A percentile compares a stretch with the other conserved stretches of the same genome.
Conservation (phyloP, 2,329 filamentous ascomycete species). For the Scytalidium lignicola region DNA sequence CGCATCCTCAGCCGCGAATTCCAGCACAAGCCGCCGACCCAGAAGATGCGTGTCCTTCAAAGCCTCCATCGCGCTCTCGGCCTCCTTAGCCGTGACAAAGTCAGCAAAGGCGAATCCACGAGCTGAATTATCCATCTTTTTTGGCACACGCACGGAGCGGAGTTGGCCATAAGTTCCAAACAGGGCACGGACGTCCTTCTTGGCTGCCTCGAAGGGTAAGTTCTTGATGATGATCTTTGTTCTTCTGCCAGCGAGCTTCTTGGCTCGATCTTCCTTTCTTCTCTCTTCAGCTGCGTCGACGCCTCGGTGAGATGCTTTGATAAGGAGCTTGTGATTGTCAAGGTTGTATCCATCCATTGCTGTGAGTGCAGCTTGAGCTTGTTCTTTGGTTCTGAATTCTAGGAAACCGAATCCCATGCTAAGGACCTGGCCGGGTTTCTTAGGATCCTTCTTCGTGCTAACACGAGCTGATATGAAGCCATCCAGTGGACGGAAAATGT, state of each 20-base stretch:
- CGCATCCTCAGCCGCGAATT: constrained; percentile 84
- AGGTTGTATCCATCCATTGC: constrained; percentile 86
- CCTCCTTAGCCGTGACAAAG: constrained; percentile 87
- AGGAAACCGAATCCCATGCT: constrained; percentile 98
- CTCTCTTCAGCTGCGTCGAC: constrained; percentile 84
- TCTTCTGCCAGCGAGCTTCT: constrained; percentile 68
- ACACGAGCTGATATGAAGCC: constrained; percentile 87
- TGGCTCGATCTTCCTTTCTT: constrained; percentile 74
- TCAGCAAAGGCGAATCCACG: constrained; percentile 97
- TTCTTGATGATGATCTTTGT: constrained; percentile 99
- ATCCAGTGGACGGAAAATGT: constrained; percentile 74
- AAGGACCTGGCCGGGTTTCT: constrained; percentile 77
- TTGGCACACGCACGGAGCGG: constrained; percentile 85
- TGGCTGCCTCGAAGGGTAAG: constrained; percentile 89
- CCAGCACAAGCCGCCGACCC: constrained; percentile 81
- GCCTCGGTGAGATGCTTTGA: constrained; percentile 83
- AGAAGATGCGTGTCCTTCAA: constrained; percentile 90
- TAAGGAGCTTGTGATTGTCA: constrained; percentile 79
- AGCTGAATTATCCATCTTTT: constrained; percentile 85
- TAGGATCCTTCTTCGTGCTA: constrained; percentile 91
- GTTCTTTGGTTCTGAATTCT: constrained; percentile 73
- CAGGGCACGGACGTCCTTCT: constrained; percentile 83
- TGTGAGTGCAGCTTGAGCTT: constrained; percentile 73
- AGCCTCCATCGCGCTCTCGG: constrained; percentile 83
- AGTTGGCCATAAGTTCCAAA: constrained; percentile 90